Conservation (phyloP, 495 filamentous ascomycete species). For the Glonium stellatum region DNA sequence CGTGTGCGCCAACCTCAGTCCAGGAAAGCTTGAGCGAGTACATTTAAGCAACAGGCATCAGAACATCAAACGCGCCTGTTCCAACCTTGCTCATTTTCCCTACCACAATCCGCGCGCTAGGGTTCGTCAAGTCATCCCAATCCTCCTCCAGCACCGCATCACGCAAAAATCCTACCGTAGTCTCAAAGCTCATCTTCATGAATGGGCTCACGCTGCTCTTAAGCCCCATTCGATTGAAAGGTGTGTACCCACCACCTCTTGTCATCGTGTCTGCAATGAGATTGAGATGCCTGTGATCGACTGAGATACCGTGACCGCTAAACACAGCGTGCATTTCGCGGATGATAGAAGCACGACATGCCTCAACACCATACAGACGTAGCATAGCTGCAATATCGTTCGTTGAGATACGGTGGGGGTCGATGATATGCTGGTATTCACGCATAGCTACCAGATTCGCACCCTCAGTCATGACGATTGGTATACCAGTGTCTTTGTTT, state of each 20-base stretch:
- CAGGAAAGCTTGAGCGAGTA: too few species aligned
- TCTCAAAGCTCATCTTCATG: constrained; percentile 98
- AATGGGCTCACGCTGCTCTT: constrained; percentile 78
- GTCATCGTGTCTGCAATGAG: constrained; percentile 98
- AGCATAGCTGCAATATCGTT: constrained; percentile 89
- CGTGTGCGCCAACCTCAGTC: too few species aligned
- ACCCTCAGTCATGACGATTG: constrained; percentile 68
- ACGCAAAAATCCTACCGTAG: constrained; percentile 83
- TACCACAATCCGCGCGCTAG: constrained; percentile 80
- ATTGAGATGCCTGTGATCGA: constrained; percentile 88
- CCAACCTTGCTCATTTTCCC: constrained; percentile 75
- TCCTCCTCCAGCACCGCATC: constrained; percentile 86
- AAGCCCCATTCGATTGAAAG: constrained; percentile 86
- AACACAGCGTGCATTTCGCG: constrained; percentile 84
- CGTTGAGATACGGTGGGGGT: constrained; percentile 79
- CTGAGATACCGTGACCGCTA: constrained; percentile 82
- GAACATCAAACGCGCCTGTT: constrained; percentile 86
- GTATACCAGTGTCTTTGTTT: constrained; percentile 41
- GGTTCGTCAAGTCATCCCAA: constrained; percentile 78
- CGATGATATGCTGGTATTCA: constrained; percentile 74
- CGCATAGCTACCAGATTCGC: constrained; percentile 88
- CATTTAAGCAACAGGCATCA: constrained; percentile 50
- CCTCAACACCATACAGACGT: constrained; percentile 84
- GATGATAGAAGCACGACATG: constrained; percentile 77
- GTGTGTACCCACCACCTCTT: constrained; percentile 70